phyloP scores from a whole-genome alignment of 495 filamentous ascomycete genomes.

The Penicillium roqueforti region DNA sequence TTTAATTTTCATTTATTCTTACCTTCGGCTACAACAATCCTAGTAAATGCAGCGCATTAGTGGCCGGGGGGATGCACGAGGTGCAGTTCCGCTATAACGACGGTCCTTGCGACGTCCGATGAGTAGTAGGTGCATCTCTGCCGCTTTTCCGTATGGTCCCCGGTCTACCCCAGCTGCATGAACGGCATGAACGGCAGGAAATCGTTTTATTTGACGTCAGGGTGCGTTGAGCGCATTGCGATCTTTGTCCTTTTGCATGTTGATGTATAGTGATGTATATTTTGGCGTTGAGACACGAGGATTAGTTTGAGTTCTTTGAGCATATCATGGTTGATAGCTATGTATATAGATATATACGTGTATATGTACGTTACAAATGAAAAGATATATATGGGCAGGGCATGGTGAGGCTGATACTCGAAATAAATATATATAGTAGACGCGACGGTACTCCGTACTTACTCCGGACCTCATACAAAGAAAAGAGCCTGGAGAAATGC shows the following conservation, averaged over 20 bases:
- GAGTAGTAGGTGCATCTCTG: neutral
- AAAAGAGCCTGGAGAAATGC: neutral
- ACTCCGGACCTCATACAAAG: no score
- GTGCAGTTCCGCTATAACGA: constrained; percentile 10
- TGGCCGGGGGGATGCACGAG: constrained; percentile 10
- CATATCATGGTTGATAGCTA: neutral
- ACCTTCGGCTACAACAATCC: neutral
- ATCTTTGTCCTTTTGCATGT: constrained; percentile 9
- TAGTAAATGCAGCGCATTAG: constrained; percentile 4
- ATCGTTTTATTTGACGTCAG: constrained; percentile 9
- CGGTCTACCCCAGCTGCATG: constrained; percentile 4
- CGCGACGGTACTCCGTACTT: neutral
- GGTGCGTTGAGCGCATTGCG: constrained; percentile 8
- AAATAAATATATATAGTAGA: neutral
- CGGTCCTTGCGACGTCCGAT: neutral
- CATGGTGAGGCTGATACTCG: neutral
- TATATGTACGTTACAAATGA: no score
- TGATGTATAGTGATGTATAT: no score
- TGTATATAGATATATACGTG: no score
- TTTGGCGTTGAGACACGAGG: neutral
- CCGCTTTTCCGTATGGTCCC: constrained; percentile 5
- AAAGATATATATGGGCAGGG: neutral
- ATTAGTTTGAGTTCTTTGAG: neutral
- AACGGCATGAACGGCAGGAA: constrained; percentile 11
- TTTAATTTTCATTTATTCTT: neutral